Conservation (phyloP, 1,284 basidiomycete genomes). For the Apiotrichum gracile region DNA sequence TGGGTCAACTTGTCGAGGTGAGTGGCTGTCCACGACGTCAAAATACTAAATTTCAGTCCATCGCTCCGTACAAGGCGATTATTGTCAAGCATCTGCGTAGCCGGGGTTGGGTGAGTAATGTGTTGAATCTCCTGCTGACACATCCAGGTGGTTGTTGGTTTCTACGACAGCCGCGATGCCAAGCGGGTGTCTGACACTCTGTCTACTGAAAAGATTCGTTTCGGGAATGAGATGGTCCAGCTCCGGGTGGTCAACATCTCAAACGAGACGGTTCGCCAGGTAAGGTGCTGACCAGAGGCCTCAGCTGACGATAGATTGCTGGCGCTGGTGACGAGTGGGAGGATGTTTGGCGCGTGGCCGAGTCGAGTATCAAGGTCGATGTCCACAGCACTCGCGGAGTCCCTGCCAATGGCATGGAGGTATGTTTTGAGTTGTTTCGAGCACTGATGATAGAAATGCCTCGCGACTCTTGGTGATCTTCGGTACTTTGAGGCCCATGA, state of each 20-base stretch:
- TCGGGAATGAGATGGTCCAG: constrained; percentile 11
- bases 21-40: not conserved
- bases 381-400: constrained; percentile 16
- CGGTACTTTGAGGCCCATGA: constrained; percentile 18
- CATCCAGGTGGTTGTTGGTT: constrained; percentile 30
- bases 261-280: constrained; percentile 17
- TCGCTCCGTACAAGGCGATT: constrained; percentile 28
- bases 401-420: constrained; percentile 10
- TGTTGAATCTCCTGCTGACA: not conserved
- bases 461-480: constrained; percentile 21
- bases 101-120: constrained; percentile 26
- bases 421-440: not conserved
- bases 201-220: constrained; percentile 9
- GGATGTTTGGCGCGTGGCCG: constrained; percentile 18
- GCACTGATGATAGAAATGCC: constrained; percentile 13
- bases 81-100: constrained; percentile 24
- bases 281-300: constrained; percentile 5
- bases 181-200: constrained; percentile 24
- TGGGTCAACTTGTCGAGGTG: constrained; percentile 26
- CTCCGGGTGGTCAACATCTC: constrained; percentile 25
- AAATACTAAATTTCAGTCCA: constrained; percentile 8
- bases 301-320: constrained; percentile 10
- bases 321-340: constrained; percentile 16
- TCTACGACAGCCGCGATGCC: constrained; percentile 38
- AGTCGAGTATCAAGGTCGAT: constrained; percentile 16